A percentile compares a stretch with the other conserved stretches of the same genome.
Evolutionary conservation across 768 basidiomycete species (phyloP).

Genomic region (Boletus sp.): DNA sequence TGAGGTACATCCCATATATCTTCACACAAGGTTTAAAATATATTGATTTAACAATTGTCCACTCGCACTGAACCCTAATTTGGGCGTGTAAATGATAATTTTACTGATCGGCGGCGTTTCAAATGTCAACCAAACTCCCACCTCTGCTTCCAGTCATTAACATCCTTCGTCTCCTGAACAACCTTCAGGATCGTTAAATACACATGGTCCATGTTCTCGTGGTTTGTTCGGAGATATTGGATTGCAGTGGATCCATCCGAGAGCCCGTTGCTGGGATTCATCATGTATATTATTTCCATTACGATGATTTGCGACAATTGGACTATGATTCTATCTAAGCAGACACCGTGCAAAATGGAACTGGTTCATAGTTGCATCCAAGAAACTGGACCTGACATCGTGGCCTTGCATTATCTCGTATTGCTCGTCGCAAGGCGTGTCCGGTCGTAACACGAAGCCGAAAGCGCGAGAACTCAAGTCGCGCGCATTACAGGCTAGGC

Average conservation of each 20-base stretch:
- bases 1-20: too few species aligned
- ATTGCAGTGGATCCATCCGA: neutral
- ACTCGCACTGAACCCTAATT: too few species aligned
- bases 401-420: neutral
- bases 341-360: neutral
- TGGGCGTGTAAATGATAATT: too few species aligned
- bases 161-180: constrained; percentile 79
- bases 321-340: neutral
- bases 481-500: too few species aligned
- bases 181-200: constrained; percentile 40
- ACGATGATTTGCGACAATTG: too few species aligned
- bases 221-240: neutral
- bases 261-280: neutral
- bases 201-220: too few species aligned
- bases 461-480: neutral
- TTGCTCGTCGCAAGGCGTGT: neutral
- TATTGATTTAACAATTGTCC: too few species aligned
- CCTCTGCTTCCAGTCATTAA: constrained; percentile 56
- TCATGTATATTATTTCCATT: too few species aligned
- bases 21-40: too few species aligned
- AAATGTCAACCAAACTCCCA: too few species aligned
- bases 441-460: neutral
- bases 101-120: too few species aligned
- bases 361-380: neutral
- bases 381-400: neutral